These are phyloP conservation scores for Poa annua DNA, from an alignment of 176 grass and related monocot species.

Conservation along the genomic window DNA sequence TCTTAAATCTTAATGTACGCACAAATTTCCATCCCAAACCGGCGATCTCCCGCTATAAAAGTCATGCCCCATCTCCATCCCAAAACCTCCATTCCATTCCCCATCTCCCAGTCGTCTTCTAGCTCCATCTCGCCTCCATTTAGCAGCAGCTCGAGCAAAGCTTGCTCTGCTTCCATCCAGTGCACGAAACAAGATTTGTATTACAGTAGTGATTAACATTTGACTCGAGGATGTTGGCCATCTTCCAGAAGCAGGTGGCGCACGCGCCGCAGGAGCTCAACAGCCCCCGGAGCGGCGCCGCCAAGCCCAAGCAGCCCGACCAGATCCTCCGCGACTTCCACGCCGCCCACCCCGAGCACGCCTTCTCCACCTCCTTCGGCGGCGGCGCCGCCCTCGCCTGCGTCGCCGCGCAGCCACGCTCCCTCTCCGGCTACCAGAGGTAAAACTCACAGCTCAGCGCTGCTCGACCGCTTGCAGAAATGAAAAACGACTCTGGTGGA, in stretches of 20 bases:
- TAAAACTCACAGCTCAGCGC: background rate
- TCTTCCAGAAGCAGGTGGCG: conserved; percentile 87
- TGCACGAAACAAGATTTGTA: background rate
- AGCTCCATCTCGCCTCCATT: background rate
- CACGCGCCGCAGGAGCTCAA: conserved; percentile 84
- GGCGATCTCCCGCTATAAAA: conserved; percentile 39
- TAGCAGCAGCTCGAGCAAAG: background rate
- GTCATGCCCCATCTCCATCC: background rate
- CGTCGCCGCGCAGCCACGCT: conserved; percentile 31
- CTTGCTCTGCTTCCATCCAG: background rate
- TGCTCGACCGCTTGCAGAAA: background rate
- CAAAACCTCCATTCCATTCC: conserved; percentile 38
- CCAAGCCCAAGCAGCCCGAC: conserved; percentile 65
- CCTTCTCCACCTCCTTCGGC: conserved; percentile 73
- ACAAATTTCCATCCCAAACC: background rate
- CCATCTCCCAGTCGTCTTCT: background rate
- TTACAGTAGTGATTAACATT: background rate
- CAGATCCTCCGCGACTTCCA: conserved; percentile 83
- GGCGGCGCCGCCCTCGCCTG: conserved; percentile 85
- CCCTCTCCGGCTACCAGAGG: conserved; percentile 34
- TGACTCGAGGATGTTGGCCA: conserved; percentile 62
- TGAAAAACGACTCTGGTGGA: too few relatives aligned
- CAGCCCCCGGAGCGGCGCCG: conserved; percentile 55
- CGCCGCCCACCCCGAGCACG: conserved; percentile 45
- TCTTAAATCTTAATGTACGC: background rate